phyloP scores from a whole-genome alignment of 371 early-diverging fungal species.

The Umbelopsis sp. region DNA sequence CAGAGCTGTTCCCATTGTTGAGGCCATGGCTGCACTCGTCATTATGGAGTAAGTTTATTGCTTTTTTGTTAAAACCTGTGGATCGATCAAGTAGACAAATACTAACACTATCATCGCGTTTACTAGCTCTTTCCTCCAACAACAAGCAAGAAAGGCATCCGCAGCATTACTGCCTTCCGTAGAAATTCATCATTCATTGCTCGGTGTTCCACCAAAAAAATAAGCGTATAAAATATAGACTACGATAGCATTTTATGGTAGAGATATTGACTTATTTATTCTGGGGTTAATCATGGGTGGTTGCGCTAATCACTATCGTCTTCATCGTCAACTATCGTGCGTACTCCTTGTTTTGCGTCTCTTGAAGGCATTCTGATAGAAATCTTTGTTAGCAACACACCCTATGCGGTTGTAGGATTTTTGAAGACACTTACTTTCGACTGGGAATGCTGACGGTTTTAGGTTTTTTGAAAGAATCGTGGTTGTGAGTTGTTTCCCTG shows the following conservation, averaged over 20 bases:
- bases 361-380: slow-evolving; percentile 1
- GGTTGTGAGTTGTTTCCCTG: neutral
- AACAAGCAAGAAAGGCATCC: slow-evolving; percentile 66
- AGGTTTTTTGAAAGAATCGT: neutral
- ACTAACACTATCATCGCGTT: neutral
- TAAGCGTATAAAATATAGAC: neutral
- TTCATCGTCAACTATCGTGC: slow-evolving; percentile 6
- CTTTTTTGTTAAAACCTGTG: neutral
- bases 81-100: neutral
- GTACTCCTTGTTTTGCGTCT: slow-evolving; percentile 9
- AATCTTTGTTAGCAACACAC: too few relatives aligned
- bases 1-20: slow-evolving; percentile 96
- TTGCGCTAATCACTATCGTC: neutral
- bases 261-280: slow-evolving; percentile 9
- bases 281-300: neutral
- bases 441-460: neutral
- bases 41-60: slow-evolving; percentile 83
- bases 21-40: slow-evolving; percentile 93
- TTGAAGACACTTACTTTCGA: neutral
- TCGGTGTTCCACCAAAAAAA: slow-evolving; percentile 28
- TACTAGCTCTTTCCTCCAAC: slow-evolving; percentile 61
- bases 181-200: slow-evolving; percentile 48
- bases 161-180: slow-evolving; percentile 57
- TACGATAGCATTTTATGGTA: neutral
- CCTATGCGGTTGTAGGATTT: too few relatives aligned